A percentile compares a stretch with the other conserved stretches of the same genome.
Evolutionary conservation across 805 yeast genomes (phyloP).

Genomic region (Brettanomyces nanus): DNA sequence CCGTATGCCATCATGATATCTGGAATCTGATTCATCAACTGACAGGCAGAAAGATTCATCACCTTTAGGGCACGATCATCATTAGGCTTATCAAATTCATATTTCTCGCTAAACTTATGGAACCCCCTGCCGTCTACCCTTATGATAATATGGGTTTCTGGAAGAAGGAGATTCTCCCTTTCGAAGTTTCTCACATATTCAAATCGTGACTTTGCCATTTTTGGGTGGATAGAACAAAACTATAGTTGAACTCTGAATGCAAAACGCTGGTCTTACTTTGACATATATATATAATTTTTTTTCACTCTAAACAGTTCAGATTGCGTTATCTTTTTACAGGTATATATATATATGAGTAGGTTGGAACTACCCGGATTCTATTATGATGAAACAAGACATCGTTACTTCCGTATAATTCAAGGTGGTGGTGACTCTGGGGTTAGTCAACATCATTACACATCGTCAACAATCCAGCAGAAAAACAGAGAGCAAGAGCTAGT

Average conservation of each 20-base stretch:
- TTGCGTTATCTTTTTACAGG: too few relatives aligned
- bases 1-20: constrained; percentile 85
- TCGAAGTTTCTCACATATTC: constrained; percentile 86
- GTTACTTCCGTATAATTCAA: background rate
- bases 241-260: too few relatives aligned
- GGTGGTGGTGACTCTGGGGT: background rate
- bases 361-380: constrained; percentile 1
- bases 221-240: too few relatives aligned
- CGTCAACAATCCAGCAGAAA: too few relatives aligned
- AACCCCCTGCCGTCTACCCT: constrained; percentile 93
- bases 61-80: constrained; percentile 67
- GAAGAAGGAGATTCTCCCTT: constrained; percentile 60
- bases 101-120: constrained; percentile 70
- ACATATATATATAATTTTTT: too few relatives aligned
- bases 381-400: background rate
- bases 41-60: constrained; percentile 75
- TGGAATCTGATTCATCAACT: constrained; percentile 53
- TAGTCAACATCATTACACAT: too few relatives aligned
- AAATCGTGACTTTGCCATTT: constrained; percentile 80
- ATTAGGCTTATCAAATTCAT: constrained; percentile 78
- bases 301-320: too few relatives aligned
- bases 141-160: constrained; percentile 73
- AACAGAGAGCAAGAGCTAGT: too few relatives aligned
- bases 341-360: too few relatives aligned
- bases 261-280: too few relatives aligned